These are phyloP conservation scores for Mycena capillaripes DNA, from an alignment of 768 basidiomycete species.

Conservation along the genomic window DNA sequence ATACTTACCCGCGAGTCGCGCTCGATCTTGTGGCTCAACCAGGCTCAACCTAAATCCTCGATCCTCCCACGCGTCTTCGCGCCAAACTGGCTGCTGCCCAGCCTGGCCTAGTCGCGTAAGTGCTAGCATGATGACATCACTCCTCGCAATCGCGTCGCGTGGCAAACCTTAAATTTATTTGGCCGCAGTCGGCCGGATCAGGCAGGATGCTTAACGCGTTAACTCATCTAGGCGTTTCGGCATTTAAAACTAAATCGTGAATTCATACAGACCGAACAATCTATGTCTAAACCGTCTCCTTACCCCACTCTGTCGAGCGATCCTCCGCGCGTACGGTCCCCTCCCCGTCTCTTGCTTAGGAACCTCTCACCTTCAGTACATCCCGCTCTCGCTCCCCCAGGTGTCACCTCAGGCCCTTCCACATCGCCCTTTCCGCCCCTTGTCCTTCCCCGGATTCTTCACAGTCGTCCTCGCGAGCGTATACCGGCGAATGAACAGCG, in stretches of 20 bases:
- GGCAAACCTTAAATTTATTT: neutral
- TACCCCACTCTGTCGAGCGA: neutral
- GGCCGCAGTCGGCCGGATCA: no score
- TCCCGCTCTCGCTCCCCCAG: constrained; percentile 19
- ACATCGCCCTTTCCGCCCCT: constrained; percentile 42
- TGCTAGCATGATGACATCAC: neutral
- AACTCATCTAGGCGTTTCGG: no score
- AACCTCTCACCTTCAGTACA: constrained; percentile 36
- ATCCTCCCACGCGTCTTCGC: constrained; percentile 4
- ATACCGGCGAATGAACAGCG: constrained; percentile 71
- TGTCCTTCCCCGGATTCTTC: constrained; percentile 43
- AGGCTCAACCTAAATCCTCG: neutral
- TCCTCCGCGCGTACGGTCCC: constrained; percentile 8
- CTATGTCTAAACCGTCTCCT: constrained; percentile 13
- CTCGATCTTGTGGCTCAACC: neutral
- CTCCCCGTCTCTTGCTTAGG: neutral
- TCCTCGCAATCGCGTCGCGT: neutral
- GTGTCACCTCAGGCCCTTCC: constrained; percentile 41
- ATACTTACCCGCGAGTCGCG: constrained; percentile 13
- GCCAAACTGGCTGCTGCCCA: neutral
- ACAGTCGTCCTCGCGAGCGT: constrained; percentile 67
- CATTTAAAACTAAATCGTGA: no score
- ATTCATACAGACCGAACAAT: no score
- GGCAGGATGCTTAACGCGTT: no score
- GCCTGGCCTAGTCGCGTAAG: neutral